A percentile compares a stretch with the other conserved stretches of the same genome.
phyloP scores from a whole-genome alignment of 2,329 filamentous ascomycete species.

The Cladophialophora psammophila region DNA sequence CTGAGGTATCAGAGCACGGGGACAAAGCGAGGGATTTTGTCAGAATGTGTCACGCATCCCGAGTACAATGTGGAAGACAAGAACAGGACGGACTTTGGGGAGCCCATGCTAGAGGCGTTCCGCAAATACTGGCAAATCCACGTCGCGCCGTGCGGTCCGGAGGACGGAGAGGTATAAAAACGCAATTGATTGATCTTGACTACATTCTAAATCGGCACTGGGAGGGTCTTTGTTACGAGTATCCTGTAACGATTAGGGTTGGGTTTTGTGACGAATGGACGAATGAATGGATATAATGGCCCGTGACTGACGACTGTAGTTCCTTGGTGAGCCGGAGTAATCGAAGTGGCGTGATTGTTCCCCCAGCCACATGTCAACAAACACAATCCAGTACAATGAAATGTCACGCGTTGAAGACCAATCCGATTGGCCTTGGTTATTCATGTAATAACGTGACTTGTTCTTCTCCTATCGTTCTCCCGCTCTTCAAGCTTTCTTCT shows the following conservation, averaged over 20 bases:
- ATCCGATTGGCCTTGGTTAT: too few species aligned
- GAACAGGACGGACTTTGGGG: constrained; percentile 14
- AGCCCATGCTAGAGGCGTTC: constrained; percentile 17
- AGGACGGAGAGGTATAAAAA: background rate
- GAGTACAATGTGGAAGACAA: constrained; percentile 34
- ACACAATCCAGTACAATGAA: too few species aligned
- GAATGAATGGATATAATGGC: background rate
- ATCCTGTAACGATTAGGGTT: background rate
- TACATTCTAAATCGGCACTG: background rate
- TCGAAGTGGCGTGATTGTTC: too few species aligned
- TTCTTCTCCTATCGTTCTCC: too few species aligned
- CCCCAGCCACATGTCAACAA: too few species aligned
- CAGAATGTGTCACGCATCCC: constrained; percentile 53
- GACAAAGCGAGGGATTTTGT: constrained; percentile 57
- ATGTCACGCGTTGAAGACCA: too few species aligned
- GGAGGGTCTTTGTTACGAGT: too few species aligned
- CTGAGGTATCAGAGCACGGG: constrained; percentile 57
- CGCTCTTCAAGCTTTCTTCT: too few species aligned
- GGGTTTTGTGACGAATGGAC: background rate
- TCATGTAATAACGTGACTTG: too few species aligned
- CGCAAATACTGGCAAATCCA: constrained; percentile 37
- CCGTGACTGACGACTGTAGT: too few species aligned
- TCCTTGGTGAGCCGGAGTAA: too few species aligned
- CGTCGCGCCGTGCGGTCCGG: constrained; percentile 28
- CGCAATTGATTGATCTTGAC: background rate